Percentiles rank a stretch among this genome's conserved stretches.
Evolutionary conservation across 192 early-diverging fungal genomes (phyloP).

Genomic region (Coemansia sp.): DNA sequence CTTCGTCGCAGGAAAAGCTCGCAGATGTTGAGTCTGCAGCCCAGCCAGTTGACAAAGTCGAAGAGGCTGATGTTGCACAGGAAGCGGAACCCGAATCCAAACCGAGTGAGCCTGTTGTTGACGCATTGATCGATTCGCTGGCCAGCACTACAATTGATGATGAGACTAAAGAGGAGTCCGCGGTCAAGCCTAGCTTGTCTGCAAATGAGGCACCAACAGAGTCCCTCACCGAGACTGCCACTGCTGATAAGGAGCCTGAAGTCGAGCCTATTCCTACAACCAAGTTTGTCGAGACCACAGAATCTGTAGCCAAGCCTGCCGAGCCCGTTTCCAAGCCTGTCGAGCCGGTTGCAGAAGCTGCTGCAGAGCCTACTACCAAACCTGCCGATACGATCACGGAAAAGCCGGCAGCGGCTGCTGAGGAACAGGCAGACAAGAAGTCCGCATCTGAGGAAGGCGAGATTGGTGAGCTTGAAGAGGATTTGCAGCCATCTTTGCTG

Average conservation of each 20-base stretch:
- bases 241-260: slow-evolving; percentile 12
- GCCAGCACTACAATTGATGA: slow-evolving; percentile 20
- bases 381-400: slow-evolving; percentile 6
- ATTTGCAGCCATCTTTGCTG: slow-evolving; percentile 11
- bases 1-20: slow-evolving; percentile 8
- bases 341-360: slow-evolving; percentile 17
- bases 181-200: background rate
- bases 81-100: slow-evolving; percentile 13
- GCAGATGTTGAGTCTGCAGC: slow-evolving; percentile 4
- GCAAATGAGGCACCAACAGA: background rate
- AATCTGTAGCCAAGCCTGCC: slow-evolving; percentile 1
- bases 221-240: background rate
- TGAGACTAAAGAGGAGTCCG: background rate
- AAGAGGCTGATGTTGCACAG: slow-evolving; percentile 3
- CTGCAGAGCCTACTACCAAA: slow-evolving; percentile 2
- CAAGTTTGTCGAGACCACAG: slow-evolving; percentile 31
- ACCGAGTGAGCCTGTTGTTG: slow-evolving; percentile 10
- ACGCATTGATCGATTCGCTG: slow-evolving; percentile 22
- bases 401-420: slow-evolving; percentile 17
- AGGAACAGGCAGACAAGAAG: slow-evolving; percentile 6
- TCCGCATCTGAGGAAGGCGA: slow-evolving; percentile 28
- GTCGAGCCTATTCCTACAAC: slow-evolving; percentile 29
- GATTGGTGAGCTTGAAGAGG: slow-evolving; percentile 21
- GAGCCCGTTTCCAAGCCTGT: slow-evolving; percentile 19
- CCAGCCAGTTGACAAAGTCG: slow-evolving; percentile 15